A percentile compares a stretch with the other conserved stretches of the same genome.
Conservation (phyloP, 495 filamentous ascomycete genomes). For the Acidiella bohemica region DNA sequence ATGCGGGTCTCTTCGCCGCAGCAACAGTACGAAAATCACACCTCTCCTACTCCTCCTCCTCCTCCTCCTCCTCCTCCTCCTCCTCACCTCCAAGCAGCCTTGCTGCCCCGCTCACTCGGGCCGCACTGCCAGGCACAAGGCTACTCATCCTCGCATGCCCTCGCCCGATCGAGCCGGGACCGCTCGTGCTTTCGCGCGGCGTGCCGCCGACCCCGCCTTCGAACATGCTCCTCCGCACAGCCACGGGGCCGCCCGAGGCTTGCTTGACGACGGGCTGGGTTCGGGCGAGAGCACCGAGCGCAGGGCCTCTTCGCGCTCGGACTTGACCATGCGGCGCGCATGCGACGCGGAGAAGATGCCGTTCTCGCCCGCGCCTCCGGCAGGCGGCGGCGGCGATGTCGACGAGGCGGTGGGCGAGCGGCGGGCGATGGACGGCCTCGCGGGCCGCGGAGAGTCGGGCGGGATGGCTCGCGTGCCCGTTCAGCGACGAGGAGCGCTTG, state of each 20-base stretch:
- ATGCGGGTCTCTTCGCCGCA: no score
- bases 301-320: slow-evolving; percentile 42
- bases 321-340: slow-evolving; percentile 56
- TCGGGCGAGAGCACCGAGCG: slow-evolving; percentile 53
- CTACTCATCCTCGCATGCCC: neutral
- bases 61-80: no score
- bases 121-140: neutral
- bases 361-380: slow-evolving; percentile 28
- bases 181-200: no score
- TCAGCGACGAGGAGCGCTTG: slow-evolving; percentile 37
- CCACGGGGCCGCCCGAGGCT: slow-evolving; percentile 28
- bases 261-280: slow-evolving; percentile 51
- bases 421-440: slow-evolving; percentile 42
- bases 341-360: slow-evolving; percentile 55
- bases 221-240: slow-evolving; percentile 12
- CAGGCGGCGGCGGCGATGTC: slow-evolving; percentile 8
- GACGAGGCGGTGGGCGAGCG: slow-evolving; percentile 45
- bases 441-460: no score
- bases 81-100: neutral
- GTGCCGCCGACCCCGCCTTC: neutral
- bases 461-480: slow-evolving; percentile 8
- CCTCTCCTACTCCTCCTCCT: no score
- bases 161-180: neutral
- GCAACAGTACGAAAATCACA: no score
- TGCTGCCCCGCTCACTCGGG: neutral